Conservation (phyloP, 176 grass and related monocot species). For the Carex scoparia region DNA sequence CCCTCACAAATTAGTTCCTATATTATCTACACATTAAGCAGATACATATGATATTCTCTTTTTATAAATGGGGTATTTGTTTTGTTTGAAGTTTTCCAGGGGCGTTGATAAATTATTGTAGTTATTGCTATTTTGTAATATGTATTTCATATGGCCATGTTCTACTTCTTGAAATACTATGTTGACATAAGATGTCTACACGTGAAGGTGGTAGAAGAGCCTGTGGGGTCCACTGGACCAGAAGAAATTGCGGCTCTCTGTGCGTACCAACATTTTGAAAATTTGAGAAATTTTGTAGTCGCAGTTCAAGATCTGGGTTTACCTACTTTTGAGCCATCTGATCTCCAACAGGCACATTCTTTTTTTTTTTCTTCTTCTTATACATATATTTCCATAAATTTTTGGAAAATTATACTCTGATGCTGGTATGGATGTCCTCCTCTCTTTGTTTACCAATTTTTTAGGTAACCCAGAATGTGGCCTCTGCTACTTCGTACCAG, state of each 20-base stretch:
- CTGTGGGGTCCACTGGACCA: constrained; percentile 37
- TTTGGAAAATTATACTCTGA: not conserved
- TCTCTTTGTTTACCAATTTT: constrained; percentile 10
- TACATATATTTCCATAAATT: not conserved
- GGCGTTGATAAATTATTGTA: not conserved
- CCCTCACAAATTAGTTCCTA: not conserved
- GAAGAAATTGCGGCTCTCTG: constrained; percentile 65
- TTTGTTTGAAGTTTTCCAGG: not conserved
- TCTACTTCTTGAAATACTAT: not conserved
- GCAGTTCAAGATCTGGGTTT: constrained; percentile 73
- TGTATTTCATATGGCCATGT: constrained; percentile 17
- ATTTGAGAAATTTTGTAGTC: constrained; percentile 71
- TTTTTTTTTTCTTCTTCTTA: constrained; percentile 22
- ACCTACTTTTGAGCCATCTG: constrained; percentile 82
- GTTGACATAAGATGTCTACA: not conserved
- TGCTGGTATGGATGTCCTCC: not conserved
- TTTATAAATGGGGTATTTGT: not conserved
- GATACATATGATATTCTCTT: not conserved
- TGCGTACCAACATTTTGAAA: constrained; percentile 89
- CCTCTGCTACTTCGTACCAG: constrained; percentile 13
- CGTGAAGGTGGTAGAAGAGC: constrained; percentile 80
- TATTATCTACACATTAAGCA: not conserved
- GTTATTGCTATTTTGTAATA: constrained; percentile 13
- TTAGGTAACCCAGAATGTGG: not conserved
- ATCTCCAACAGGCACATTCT: constrained; percentile 64